Evolutionary conservation across 345 rosid genomes (phyloP), one percentile per base, ranked within the genome.

Genomic region (Citrus glauca): DNA sequence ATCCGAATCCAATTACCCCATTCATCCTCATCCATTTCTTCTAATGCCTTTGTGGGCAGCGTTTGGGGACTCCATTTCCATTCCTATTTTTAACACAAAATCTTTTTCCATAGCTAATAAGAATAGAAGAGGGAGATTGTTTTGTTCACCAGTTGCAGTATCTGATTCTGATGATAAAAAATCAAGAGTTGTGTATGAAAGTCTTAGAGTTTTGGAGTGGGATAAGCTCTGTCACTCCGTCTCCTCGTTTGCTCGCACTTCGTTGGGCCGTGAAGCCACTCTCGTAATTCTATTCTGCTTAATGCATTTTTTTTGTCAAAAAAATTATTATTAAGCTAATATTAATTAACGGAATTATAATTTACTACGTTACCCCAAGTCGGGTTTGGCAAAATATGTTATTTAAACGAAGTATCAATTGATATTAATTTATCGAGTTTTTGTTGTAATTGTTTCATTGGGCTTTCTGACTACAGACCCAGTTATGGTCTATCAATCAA

Each of bases 151-250:
- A 45, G 64, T 77, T 19, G 62, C 77, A 16, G 53, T 73, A 2
- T 69, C 81, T 14, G 22, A 9, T 19, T 69, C 68, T 32, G 33
- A 64, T 65, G 69, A 45, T 3, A 69, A 53, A 38, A 76, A 64
- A 20, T 76, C 89, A 1, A 76, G 81, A 65, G 85, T 87, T 42
- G 88, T 79, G 22, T 69, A 63, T 78, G 86, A 86, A 74, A 93
- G 94, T 77, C 91, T 93, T 27, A 87, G 89, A 35, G 85, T 92
- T 7, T 81, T 95, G 71, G 97, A 93, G 87, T 95, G 99, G 98
- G 99, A 93, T 81, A 89, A 90, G 85, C 86, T 93, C 69, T 95
- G 97, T 78, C 89, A 92, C 38, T 86, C 86, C 32, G 98, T 95
- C 69, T 78, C 97, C 73, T 88, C 94, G 70, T 95, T 91, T 69